phyloP scores from a whole-genome alignment of 2,329 filamentous ascomycete genomes.

The Neoscytalidium dimidiatum region DNA sequence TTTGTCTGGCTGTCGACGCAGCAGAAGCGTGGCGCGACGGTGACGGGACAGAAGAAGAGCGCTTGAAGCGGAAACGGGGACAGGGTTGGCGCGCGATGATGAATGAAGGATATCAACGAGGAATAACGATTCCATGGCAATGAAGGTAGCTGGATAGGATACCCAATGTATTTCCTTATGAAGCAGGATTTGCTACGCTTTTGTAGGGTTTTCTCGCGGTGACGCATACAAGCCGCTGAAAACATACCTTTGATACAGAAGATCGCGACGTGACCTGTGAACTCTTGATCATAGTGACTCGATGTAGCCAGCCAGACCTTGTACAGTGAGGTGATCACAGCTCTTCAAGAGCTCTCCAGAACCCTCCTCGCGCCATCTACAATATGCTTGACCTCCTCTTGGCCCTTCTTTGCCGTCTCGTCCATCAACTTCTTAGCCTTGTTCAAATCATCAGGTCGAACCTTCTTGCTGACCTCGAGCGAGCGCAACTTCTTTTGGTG shows the following conservation, averaged over 20 bases:
- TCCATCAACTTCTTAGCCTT: constrained; percentile 53
- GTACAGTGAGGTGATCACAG: not conserved
- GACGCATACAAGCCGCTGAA: not conserved
- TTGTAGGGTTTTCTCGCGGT: not conserved
- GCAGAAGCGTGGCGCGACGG: not conserved
- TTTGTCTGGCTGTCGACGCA: constrained; percentile 1
- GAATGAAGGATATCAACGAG: not conserved
- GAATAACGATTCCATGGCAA: not conserved
- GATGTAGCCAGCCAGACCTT: not conserved
- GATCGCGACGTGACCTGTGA: not conserved
- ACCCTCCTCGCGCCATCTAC: constrained; percentile 51
- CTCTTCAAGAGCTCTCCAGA: constrained; percentile 35
- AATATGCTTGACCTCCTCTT: constrained; percentile 51
- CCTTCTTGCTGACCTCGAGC: constrained; percentile 44
- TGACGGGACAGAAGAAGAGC: not conserved
- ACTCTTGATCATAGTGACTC: not conserved
- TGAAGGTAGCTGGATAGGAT: not conserved
- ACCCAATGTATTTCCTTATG: not conserved
- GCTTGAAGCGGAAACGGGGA: not conserved
- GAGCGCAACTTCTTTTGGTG: constrained; percentile 53
- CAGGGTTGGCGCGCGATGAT: not conserved
- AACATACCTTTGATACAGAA: not conserved
- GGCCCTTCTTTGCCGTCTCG: constrained; percentile 52
- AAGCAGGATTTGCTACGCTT: not conserved
- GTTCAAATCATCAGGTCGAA: constrained; percentile 51